Percentiles rank a stretch among this genome's conserved stretches.
These are phyloP conservation scores for Populus tremula DNA, from an alignment of 345 rosid genomes.

Conservation along the genomic window DNA sequence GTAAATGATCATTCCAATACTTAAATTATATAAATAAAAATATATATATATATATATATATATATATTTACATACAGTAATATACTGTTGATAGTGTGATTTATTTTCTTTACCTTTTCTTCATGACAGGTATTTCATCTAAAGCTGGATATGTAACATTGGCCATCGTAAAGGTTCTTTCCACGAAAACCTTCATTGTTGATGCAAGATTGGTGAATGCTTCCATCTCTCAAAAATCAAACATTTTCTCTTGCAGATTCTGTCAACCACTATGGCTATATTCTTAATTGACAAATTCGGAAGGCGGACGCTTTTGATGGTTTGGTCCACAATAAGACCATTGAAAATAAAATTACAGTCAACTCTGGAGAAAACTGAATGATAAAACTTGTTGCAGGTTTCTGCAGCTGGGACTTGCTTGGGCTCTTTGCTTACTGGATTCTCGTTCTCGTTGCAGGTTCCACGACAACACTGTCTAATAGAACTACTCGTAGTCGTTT, in stretches of 20 bases:
- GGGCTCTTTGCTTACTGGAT: slow-evolving; percentile 37
- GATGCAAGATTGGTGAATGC: no score
- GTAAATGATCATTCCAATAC: slow-evolving; percentile 13
- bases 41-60: no score
- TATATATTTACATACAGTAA: no score
- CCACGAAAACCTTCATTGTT: not conserved
- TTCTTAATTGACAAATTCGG: slow-evolving; percentile 42
- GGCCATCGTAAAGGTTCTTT: no score
- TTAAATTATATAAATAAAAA: no score
- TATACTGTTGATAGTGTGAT: no score
- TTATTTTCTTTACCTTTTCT: no score
- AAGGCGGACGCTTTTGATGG: slow-evolving; percentile 48
- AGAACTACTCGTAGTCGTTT: not conserved
- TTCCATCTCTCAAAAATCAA: not conserved
- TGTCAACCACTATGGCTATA: slow-evolving; percentile 37
- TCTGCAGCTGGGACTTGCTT: slow-evolving; percentile 41
- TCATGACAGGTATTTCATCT: no score
- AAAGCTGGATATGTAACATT: no score
- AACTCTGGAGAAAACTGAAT: no score
- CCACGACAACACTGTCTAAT: not conserved
- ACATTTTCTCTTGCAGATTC: slow-evolving; percentile 40
- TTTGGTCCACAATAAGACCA: not conserved
- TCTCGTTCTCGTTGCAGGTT: slow-evolving; percentile 47
- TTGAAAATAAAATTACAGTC: not conserved
- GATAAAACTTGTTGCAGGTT: slow-evolving; percentile 21